Conservation (phyloP, 345 rosid species). For the Salix koriyanagi region DNA sequence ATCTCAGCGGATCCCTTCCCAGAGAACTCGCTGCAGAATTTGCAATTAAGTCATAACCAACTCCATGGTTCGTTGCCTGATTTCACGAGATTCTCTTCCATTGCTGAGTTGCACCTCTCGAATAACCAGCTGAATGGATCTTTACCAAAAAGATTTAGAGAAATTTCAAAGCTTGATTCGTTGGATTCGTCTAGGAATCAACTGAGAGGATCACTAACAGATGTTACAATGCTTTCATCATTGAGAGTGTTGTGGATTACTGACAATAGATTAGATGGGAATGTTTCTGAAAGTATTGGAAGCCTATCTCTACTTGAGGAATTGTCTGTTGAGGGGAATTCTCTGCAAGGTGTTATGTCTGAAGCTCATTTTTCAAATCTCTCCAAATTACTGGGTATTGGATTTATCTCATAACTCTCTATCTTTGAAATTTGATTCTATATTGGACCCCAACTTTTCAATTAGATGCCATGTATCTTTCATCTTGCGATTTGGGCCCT, state of each 20-base stretch:
- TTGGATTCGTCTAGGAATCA: background rate
- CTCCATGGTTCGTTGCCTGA: background rate
- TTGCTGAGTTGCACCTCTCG: too few relatives aligned
- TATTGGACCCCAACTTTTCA: slow-evolving; percentile 5
- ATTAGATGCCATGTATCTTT: background rate
- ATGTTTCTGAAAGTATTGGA: background rate
- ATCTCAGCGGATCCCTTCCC: background rate
- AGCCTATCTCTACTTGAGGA: background rate
- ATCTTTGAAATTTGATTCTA: background rate
- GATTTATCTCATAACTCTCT: background rate
- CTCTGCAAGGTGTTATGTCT: background rate
- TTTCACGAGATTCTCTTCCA: background rate
- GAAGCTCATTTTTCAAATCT: slow-evolving; percentile 3
- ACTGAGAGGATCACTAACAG: background rate
- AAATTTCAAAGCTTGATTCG: background rate
- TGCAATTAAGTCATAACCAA: background rate
- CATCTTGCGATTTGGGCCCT: background rate
- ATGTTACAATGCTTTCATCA: background rate
- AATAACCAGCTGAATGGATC: background rate
- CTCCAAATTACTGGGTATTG: background rate
- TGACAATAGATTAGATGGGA: background rate
- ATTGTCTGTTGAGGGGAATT: background rate
- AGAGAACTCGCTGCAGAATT: background rate
- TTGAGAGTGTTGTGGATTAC: background rate
- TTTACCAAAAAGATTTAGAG: background rate